Conservation (phyloP, 345 rosid genomes). For the Lepidium didymum region DNA sequence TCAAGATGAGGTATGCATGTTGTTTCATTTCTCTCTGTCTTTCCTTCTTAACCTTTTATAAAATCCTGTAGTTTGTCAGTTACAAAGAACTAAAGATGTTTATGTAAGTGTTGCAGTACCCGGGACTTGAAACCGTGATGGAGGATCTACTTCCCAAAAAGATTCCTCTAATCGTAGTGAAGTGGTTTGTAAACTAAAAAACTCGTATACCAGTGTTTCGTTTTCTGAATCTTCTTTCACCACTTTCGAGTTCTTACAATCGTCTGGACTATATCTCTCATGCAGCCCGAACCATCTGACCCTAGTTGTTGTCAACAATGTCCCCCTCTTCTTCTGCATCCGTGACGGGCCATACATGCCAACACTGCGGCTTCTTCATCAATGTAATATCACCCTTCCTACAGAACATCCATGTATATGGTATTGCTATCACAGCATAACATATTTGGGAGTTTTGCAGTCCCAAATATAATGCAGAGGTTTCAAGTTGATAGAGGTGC, state of each 20-base stretch:
- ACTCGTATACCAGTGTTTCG: background rate
- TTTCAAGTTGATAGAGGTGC: conserved; percentile 98
- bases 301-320: conserved; percentile 82
- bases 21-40: background rate
- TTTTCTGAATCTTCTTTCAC: background rate
- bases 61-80: background rate
- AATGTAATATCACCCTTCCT: conserved; percentile 45
- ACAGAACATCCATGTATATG: background rate
- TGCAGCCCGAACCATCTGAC: conserved; percentile 96
- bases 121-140: conserved; percentile 84
- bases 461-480: conserved; percentile 89
- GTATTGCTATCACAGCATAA: background rate
- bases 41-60: background rate
- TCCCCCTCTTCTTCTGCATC: conserved; percentile 89
- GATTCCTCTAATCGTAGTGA: conserved; percentile 74
- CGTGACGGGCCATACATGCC: conserved; percentile 99
- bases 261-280: background rate
- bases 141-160: conserved; percentile 98
- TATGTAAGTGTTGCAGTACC: conserved; percentile 53
- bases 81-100: background rate
- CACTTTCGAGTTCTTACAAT: background rate
- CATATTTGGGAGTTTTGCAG: conserved; percentile 21
- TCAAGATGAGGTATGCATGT: conserved; percentile 68
- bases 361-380: conserved; percentile 90
- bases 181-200: conserved; percentile 51